These are phyloP conservation scores for Candida manassasensis DNA, from an alignment of 805 yeast genomes.

Conservation along the genomic window DNA sequence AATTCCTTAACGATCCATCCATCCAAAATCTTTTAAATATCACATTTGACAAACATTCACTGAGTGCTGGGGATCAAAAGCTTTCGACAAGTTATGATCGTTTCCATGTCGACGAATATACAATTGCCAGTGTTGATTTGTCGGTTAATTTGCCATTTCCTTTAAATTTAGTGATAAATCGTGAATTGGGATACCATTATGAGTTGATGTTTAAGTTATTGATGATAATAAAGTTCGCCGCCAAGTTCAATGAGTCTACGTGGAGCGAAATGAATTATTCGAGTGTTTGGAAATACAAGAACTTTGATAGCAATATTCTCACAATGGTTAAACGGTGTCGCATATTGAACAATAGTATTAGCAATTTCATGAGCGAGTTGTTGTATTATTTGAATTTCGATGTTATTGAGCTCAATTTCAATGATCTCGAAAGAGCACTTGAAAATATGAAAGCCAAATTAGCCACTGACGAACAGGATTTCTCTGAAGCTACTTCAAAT, in stretches of 20 bases:
- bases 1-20: constrained; percentile 28
- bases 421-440: constrained; percentile 27
- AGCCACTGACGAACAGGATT: constrained; percentile 7
- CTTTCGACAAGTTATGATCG: constrained; percentile 13
- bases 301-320: constrained; percentile 39
- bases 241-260: constrained; percentile 53
- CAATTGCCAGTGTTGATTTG: constrained; percentile 50
- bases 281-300: constrained; percentile 58
- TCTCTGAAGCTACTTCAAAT: background rate
- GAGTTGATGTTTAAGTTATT: constrained; percentile 76
- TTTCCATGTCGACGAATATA: constrained; percentile 30
- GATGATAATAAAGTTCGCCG: constrained; percentile 57
- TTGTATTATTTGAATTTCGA: constrained; percentile 52
- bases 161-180: constrained; percentile 65
- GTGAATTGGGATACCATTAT: constrained; percentile 68
- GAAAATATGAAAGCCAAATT: constrained; percentile 6
- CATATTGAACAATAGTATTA: constrained; percentile 53
- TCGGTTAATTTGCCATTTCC: constrained; percentile 81
- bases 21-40: constrained; percentile 42
- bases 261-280: constrained; percentile 70
- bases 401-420: constrained; percentile 56
- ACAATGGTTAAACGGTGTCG: constrained; percentile 54
- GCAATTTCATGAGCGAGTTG: constrained; percentile 51
- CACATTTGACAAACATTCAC: constrained; percentile 26
- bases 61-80: constrained; percentile 9